phyloP scores from a whole-genome alignment of 495 filamentous ascomycete genomes.

The Penicillium angulare region DNA sequence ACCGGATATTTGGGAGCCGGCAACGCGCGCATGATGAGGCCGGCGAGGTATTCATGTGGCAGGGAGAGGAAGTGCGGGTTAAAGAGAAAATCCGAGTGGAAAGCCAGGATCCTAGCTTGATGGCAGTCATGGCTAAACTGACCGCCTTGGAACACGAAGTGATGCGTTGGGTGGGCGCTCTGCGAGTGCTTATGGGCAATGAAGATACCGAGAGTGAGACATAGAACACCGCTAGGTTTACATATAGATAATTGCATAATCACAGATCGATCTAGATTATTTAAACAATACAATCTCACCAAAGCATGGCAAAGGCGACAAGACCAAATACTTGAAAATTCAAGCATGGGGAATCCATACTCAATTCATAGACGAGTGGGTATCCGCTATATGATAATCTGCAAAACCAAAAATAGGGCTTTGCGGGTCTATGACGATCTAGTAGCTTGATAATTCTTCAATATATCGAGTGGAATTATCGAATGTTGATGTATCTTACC shows the following conservation, averaged over 20 bases:
- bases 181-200: conserved; percentile 79
- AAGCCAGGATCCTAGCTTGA: conserved; percentile 83
- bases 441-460: too few relatives aligned
- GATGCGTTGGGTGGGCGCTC: conserved; percentile 61
- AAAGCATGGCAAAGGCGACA: too few relatives aligned
- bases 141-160: conserved; percentile 75
- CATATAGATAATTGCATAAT: conserved; percentile 1
- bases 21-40: conserved; percentile 78
- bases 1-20: conserved; percentile 51
- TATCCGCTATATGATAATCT: too few relatives aligned
- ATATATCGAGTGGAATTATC: too few relatives aligned
- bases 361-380: too few relatives aligned
- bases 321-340: too few relatives aligned
- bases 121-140: conserved; percentile 86
- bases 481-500: too few relatives aligned
- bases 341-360: too few relatives aligned
- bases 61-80: conserved; percentile 75
- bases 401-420: too few relatives aligned
- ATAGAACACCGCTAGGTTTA: neutral
- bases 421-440: too few relatives aligned
- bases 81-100: conserved; percentile 89
- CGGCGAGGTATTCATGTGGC: conserved; percentile 65
- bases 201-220: conserved; percentile 42
- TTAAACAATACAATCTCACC: too few relatives aligned
- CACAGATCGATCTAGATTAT: neutral